A percentile compares a stretch with the other conserved stretches of the same genome.
Conservation (phyloP, 306 rosid genomes). For the Styphnolobium japonicum region DNA sequence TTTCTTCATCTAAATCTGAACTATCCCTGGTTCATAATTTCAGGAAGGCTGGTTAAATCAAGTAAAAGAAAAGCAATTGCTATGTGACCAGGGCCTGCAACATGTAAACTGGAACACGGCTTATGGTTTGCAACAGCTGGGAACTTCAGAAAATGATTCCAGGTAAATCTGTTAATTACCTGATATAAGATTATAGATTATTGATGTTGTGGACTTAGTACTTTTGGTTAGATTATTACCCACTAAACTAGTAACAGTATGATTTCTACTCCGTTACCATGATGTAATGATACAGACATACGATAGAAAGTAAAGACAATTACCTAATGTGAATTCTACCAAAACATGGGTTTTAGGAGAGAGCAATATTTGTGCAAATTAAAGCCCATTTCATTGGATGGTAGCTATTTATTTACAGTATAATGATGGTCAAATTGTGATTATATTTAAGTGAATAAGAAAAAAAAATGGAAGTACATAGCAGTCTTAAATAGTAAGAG, state of each 20-base stretch:
- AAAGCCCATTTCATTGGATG: neutral
- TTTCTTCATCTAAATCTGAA: constrained; percentile 15
- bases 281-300: neutral
- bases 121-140: constrained; percentile 47
- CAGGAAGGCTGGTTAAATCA: constrained; percentile 95
- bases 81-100: constrained; percentile 77
- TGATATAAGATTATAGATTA: neutral
- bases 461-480: neutral
- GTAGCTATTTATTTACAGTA: neutral
- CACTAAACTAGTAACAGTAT: neutral
- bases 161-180: constrained; percentile 45
- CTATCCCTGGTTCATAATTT: constrained; percentile 32
- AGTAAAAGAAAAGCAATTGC: constrained; percentile 83
- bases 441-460: neutral
- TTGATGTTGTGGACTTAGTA: neutral
- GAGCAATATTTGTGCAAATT: neutral
- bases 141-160: constrained; percentile 49
- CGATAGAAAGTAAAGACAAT: neutral
- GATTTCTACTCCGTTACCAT: neutral
- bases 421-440: neutral
- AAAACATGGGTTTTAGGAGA: neutral
- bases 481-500: neutral
- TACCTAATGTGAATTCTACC: neutral
- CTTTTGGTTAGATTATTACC: neutral
- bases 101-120: constrained; percentile 43